Percentiles rank a stretch among this genome's conserved stretches.
phyloP scores from a whole-genome alignment of 306 rosid species.

The Cucumis cinereus region DNA sequence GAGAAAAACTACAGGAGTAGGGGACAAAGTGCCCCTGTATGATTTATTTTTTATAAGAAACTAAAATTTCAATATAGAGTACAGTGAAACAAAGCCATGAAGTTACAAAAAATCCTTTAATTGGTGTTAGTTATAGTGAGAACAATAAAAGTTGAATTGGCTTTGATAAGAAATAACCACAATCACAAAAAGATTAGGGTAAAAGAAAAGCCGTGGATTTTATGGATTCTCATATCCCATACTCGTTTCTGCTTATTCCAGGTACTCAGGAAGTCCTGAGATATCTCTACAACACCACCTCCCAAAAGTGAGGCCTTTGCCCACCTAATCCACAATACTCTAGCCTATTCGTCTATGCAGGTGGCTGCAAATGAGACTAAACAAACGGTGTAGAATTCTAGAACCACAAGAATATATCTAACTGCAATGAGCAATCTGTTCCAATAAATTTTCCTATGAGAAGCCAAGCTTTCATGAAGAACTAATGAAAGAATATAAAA shows the following conservation, averaged over 20 bases:
- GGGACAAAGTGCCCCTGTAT: not conserved
- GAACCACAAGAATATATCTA: not conserved
- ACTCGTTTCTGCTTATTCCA: not conserved
- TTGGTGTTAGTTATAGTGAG: not conserved
- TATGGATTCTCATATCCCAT: not conserved
- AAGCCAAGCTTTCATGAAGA: not conserved
- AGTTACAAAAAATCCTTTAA: not conserved
- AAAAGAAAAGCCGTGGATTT: not conserved
- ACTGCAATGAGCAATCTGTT: not conserved
- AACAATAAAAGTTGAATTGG: not conserved
- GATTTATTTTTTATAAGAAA: not conserved
- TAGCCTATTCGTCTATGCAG: not conserved
- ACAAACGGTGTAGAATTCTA: not conserved
- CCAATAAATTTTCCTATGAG: not conserved
- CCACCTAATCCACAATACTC: not conserved
- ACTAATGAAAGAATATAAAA: not conserved
- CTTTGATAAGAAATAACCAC: not conserved
- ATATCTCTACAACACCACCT: not conserved
- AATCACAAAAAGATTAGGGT: not conserved
- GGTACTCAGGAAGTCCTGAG: not conserved
- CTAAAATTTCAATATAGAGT: not conserved
- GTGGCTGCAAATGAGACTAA: not conserved
- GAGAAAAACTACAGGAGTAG: not conserved
- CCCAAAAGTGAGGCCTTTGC: not conserved
- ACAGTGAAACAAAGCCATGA: not conserved